Base-by-base conservation (phyloP, 2,329 filamentous ascomycete species). In the Diaporthe sp. region DNA sequence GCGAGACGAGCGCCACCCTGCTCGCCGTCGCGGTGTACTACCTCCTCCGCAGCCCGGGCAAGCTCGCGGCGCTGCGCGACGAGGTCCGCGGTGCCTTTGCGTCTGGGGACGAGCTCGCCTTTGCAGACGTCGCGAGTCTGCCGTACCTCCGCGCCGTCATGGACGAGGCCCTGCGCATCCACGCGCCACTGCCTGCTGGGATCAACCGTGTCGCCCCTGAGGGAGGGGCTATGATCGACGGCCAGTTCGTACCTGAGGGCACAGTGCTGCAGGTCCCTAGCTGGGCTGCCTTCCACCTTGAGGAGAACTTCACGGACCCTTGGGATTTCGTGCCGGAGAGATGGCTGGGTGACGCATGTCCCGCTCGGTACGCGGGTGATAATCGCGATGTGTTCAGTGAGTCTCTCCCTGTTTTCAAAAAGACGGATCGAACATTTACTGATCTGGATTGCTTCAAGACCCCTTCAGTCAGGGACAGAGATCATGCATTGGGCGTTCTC, bases 191-290 rank as follows among this genome's bases (percentile, higher is more conserved):
- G 17, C 69, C 70, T 39, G 61, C 69, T 27, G 71, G 74, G 42
- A 37, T 74, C 66, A 75, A 70, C 68, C 72, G 72, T 17, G 55
- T 76, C 15, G 77, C 78, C 6, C 74, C 78, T n/a, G 30, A 58
- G 12, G 77, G 74, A 27, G 80, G 80, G 27, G 70, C 75, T 8
- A 65, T 71, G 13, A 47, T 81, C 12, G 76, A 75, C 22, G 77
- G 74, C 9, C 70, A 75, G 25, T 77, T 75, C 61, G 73, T 81
- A 15, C 76, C 80, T 6, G 76, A 73, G 50, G 77, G 77, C 7
- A 77, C 77, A 17, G 84, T 87, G 73, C 80, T 88, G 27, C 83
- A 84, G 1, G 81, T 79, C 15, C 77, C 76, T 61, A 68, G 78
- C 9, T 76, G 73, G 73, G 70, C 75, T 39, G 76, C 79, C 1